Base-by-base conservation (phyloP, 768 basidiomycete genomes). In the Boletus reticulatus region DNA sequence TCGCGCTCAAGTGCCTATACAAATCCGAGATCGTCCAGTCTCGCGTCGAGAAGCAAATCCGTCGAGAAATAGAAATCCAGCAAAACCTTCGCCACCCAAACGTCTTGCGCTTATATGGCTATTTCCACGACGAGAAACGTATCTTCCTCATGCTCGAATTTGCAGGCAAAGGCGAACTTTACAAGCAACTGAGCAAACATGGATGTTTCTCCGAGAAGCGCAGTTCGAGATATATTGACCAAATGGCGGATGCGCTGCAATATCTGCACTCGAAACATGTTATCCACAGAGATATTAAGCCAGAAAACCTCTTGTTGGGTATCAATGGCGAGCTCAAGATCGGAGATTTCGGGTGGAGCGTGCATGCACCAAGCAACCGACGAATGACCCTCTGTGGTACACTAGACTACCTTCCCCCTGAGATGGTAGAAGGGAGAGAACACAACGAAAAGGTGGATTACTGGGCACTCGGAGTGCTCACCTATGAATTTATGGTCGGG, bases 81-180 rank as follows among this genome's bases (percentile, higher is more conserved):
- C 90, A 92, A 67, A 95, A 98, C 73, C 81, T 98, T 41, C 84
- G 96, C 50, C 96, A 98, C 70, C 96, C 96, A 1, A 87, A 98
- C 70, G 86, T 98, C 64, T 80, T 99, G 12, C 86, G 96, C 10
- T 79, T 98, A 11, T 96, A 98, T 62, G 95, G 96, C 34, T 98
- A 94, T 78, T 98, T 98, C 78, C 94, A 98, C 75, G 97, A 99
- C 71, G 87, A 91, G 69, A 95, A 96, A 68, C 88, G 96, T 22
- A 97, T 99, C 62, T 98, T 98, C 74, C 80, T 98, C 55, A 96
- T 98, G 87, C 84, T 98, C 64, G 97, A 99, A 68, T 98, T 97
- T 68, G 96, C 95, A 0, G 94, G 89, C 47, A 92, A 94, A 64
- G 97, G 97, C 31, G 97, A 99, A 72, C 80, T 99, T 47, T 98